Evolutionary conservation across 2,329 filamentous ascomycete genomes (phyloP).

Genomic region (Alternaria solani): DNA sequence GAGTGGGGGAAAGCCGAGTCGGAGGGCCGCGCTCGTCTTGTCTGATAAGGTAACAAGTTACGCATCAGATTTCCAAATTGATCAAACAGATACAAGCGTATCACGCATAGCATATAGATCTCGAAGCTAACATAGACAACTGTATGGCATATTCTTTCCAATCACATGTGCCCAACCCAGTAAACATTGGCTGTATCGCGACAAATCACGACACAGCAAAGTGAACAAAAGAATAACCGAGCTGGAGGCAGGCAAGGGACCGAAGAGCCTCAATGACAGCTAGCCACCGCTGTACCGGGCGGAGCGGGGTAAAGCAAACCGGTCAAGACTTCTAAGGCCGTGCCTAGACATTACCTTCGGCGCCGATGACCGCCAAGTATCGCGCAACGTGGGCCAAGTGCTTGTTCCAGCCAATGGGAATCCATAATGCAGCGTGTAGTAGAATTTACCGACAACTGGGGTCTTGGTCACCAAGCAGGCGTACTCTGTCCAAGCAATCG

Average conservation of each 20-base stretch:
- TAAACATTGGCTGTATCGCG: not conserved
- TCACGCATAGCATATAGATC: not conserved
- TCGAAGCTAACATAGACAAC: not conserved
- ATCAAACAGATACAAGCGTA: not conserved
- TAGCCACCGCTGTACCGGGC: not conserved
- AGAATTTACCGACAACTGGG: not conserved
- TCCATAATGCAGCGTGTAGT: not conserved
- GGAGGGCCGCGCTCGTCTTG: not conserved
- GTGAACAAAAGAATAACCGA: not conserved
- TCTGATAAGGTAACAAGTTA: not conserved
- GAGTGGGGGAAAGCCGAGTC: not conserved
- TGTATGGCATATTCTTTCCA: not conserved
- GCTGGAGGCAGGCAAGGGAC: not conserved
- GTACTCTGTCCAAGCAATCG: slow-evolving; percentile 2
- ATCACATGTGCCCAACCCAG: not conserved
- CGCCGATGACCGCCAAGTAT: slow-evolving; percentile 23
- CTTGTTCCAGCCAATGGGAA: slow-evolving; percentile 7
- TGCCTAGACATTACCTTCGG: slow-evolving; percentile 13
- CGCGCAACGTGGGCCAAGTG: slow-evolving; percentile 28
- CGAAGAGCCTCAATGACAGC: not conserved
- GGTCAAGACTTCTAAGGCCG: slow-evolving; percentile 12
- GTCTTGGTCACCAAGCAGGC: slow-evolving; percentile 6
- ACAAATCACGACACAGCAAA: not conserved
- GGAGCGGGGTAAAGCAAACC: slow-evolving; percentile 15
- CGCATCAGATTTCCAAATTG: slow-evolving; percentile 14